Evolutionary conservation across 495 filamentous ascomycete genomes (phyloP).

Genomic region (Daldinia decipiens): DNA sequence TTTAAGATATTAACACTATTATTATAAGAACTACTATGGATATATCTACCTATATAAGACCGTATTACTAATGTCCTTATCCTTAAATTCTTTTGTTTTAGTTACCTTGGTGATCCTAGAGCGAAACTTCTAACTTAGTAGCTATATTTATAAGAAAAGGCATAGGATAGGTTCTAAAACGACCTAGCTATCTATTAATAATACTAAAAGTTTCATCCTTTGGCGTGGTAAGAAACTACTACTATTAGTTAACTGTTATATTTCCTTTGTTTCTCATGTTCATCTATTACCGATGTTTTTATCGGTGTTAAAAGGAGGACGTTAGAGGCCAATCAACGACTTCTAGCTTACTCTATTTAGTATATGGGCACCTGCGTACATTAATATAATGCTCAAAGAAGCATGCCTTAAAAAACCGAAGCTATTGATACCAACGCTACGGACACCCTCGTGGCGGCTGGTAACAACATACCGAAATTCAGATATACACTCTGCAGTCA

Average conservation of each 20-base stretch:
- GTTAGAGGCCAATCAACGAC: background rate
- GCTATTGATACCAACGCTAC: too few relatives aligned
- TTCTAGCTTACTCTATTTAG: background rate
- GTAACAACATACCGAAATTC: background rate
- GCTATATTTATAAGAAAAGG: too few relatives aligned
- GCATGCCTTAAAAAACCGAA: background rate
- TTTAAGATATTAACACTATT: background rate
- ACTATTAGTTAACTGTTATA: background rate
- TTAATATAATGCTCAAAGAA: background rate
- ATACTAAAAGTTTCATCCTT: too few relatives aligned
- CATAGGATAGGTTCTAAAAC: too few relatives aligned
- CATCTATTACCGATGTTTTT: background rate
- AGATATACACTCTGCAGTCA: background rate
- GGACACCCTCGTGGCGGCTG: background rate
- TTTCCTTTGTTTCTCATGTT: background rate
- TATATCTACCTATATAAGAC: too few relatives aligned
- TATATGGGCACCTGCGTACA: background rate
- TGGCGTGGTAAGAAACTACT: too few relatives aligned
- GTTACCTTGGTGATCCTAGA: too few relatives aligned
- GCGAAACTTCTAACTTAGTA: too few relatives aligned
- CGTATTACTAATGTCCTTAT: too few relatives aligned
- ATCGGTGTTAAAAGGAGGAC: background rate
- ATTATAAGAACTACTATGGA: too few relatives aligned
- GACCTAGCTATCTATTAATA: too few relatives aligned
- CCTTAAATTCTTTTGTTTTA: too few relatives aligned